phyloP scores from a whole-genome alignment of 176 grass and related monocot species.

The Metroxylon sagu region DNA sequence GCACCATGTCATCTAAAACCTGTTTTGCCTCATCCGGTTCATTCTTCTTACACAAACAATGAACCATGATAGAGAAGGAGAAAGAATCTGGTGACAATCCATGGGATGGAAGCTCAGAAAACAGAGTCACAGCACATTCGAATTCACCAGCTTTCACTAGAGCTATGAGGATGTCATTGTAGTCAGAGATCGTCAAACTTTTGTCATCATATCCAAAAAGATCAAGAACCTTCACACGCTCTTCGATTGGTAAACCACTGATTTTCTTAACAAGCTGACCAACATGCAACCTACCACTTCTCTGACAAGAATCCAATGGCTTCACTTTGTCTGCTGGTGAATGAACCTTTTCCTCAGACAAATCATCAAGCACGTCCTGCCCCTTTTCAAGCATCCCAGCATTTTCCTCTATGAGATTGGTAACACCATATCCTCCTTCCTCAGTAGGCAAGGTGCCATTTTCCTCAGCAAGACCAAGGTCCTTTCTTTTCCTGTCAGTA shows the following conservation, averaged over 20 bases:
- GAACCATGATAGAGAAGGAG: conserved; percentile 47
- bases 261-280: conserved; percentile 45
- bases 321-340: neutral
- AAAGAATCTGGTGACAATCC: conserved; percentile 34
- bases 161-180: conserved; percentile 75
- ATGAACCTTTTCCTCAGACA: neutral
- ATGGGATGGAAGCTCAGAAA: conserved; percentile 37
- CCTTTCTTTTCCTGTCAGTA: no score
- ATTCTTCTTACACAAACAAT: conserved; percentile 69
- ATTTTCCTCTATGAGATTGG: neutral
- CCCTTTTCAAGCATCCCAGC: neutral
- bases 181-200: conserved; percentile 63
- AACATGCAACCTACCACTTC: conserved; percentile 14
- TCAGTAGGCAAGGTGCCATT: neutral
- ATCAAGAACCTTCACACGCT: conserved; percentile 73
- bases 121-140: conserved; percentile 42
- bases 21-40: conserved; percentile 50
- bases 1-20: conserved; percentile 52
- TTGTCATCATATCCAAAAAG: conserved; percentile 49
- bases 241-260: conserved; percentile 51
- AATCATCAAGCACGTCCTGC: neutral
- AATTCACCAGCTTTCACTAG: conserved; percentile 47
- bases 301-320: neutral
- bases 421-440: no score
- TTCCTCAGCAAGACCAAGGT: neutral